phyloP scores from a whole-genome alignment of 768 basidiomycete genomes.

The Boletus speciosus region DNA sequence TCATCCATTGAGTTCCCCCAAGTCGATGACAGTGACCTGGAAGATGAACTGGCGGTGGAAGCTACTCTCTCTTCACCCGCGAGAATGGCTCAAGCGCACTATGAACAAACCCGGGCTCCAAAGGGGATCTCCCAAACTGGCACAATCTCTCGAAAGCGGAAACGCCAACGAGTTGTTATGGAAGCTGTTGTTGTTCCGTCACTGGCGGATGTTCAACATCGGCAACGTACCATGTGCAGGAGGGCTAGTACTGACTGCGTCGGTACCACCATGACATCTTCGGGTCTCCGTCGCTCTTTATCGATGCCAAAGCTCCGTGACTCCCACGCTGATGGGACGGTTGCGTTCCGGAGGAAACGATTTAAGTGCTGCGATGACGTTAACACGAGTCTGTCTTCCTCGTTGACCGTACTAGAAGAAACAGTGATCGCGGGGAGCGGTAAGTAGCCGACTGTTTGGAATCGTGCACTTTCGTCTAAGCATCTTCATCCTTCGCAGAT shows the following conservation, averaged over 20 bases:
- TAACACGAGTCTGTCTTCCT: slow-evolving; percentile 13
- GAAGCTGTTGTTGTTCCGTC: slow-evolving; percentile 52
- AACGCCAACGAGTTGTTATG: slow-evolving; percentile 49
- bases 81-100: slow-evolving; percentile 5
- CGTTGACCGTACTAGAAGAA: slow-evolving; percentile 24
- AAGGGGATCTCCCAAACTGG: slow-evolving; percentile 5
- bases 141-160: slow-evolving; percentile 28
- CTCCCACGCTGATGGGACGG: slow-evolving; percentile 11
- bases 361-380: slow-evolving; percentile 22
- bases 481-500: slow-evolving; percentile 29
- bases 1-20: slow-evolving; percentile 32
- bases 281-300: slow-evolving; percentile 24
- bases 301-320: slow-evolving; percentile 24
- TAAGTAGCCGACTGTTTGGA: slow-evolving; percentile 9
- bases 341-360: slow-evolving; percentile 20
- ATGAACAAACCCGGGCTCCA: background rate
- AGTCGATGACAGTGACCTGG: slow-evolving; percentile 23
- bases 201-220: slow-evolving; percentile 27
- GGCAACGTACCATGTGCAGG: slow-evolving; percentile 17
- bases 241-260: slow-evolving; percentile 17
- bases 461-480: slow-evolving; percentile 3
- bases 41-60: slow-evolving; percentile 30
- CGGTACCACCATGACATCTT: slow-evolving; percentile 1
- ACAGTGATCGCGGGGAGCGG: slow-evolving; percentile 34
- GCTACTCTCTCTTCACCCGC: slow-evolving; percentile 20